Percentiles rank a stretch among this genome's conserved stretches.
These are phyloP conservation scores for Galerina sulciceps DNA, from an alignment of 768 basidiomycete genomes.

Conservation along the genomic window DNA sequence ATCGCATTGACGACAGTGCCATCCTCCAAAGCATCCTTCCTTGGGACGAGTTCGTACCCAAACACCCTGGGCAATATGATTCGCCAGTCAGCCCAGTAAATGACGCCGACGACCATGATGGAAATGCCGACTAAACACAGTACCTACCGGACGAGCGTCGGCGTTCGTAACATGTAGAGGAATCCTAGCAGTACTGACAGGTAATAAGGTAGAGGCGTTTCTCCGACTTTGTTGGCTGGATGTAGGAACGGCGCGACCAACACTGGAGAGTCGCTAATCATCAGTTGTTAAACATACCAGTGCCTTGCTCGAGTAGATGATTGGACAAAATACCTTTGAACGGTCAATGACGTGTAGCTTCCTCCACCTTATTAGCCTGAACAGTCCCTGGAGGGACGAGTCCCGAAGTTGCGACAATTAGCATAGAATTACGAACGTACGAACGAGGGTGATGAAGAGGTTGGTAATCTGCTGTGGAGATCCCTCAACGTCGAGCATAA, in stretches of 20 bases:
- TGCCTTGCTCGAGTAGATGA: too few species aligned
- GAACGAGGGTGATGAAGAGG: conserved; percentile 56
- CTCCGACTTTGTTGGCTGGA: conserved; percentile 57
- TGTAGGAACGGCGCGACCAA: conserved; percentile 58
- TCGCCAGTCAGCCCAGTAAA: conserved; percentile 62
- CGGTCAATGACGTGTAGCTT: conserved; percentile 51
- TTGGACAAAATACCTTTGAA: conserved; percentile 54
- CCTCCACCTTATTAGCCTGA: conserved; percentile 58
- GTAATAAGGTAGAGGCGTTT: conserved; percentile 65
- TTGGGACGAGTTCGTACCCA: conserved; percentile 48
- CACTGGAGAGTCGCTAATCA: conserved; percentile 41
- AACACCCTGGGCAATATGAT: conserved; percentile 52
- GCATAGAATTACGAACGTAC: conserved; percentile 14
- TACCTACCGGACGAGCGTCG: conserved; percentile 35
- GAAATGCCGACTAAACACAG: conserved; percentile 56
- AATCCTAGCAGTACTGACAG: conserved; percentile 37
- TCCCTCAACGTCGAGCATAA: conserved; percentile 61
- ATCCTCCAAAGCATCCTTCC: conserved; percentile 52
- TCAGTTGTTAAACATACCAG: neutral
- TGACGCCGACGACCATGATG: conserved; percentile 46
- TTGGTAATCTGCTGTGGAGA: conserved; percentile 61
- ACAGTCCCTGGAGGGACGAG: conserved; percentile 43
- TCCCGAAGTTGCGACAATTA: neutral
- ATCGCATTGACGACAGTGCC: conserved; percentile 61
- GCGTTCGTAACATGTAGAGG: neutral